These are phyloP conservation scores for Cyclotella distinguenda DNA, from an alignment of 108 stramenopile genomes.

Conservation along the genomic window DNA sequence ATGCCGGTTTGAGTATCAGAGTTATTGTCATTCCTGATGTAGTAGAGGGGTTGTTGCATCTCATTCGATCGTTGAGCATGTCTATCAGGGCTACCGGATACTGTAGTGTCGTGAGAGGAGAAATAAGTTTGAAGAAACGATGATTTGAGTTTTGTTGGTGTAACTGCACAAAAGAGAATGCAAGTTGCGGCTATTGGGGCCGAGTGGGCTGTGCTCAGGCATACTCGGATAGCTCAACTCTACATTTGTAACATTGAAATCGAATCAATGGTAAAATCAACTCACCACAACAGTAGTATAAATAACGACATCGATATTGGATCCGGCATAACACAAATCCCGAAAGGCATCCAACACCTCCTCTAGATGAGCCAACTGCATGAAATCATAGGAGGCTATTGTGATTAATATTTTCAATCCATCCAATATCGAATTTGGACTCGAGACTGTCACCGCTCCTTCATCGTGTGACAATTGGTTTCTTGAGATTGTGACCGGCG, in stretches of 20 bases:
- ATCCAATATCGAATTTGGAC: slow-evolving; percentile 25
- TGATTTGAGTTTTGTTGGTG: too few species aligned
- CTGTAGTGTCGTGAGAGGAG: neutral
- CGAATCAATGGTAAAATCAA: too few species aligned
- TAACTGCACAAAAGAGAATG: too few species aligned
- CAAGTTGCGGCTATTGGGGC: too few species aligned
- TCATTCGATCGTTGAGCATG: slow-evolving; percentile 71
- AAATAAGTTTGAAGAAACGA: neutral
- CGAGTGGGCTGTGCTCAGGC: too few species aligned
- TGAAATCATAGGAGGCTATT: slow-evolving; percentile 81
- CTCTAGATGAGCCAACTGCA: slow-evolving; percentile 78
- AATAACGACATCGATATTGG: slow-evolving; percentile 70
- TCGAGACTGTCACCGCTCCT: neutral
- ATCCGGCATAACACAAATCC: slow-evolving; percentile 74
- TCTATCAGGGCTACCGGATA: slow-evolving; percentile 63
- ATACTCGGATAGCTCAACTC: slow-evolving; percentile 28
- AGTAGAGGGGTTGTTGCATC: slow-evolving; percentile 52
- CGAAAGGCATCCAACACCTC: slow-evolving; percentile 79
- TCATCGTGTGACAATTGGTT: too few species aligned
- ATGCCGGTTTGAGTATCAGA: slow-evolving; percentile 56
- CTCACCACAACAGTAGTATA: slow-evolving; percentile 72
- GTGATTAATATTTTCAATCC: slow-evolving; percentile 64
- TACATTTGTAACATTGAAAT: slow-evolving; percentile 51
- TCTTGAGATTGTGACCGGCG: too few species aligned
- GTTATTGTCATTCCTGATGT: slow-evolving; percentile 52